A percentile compares a stretch with the other conserved stretches of the same genome.
These are phyloP conservation scores for Flueggea neowawraea DNA, from an alignment of 441 rosid genomes.

Conservation along the genomic window DNA sequence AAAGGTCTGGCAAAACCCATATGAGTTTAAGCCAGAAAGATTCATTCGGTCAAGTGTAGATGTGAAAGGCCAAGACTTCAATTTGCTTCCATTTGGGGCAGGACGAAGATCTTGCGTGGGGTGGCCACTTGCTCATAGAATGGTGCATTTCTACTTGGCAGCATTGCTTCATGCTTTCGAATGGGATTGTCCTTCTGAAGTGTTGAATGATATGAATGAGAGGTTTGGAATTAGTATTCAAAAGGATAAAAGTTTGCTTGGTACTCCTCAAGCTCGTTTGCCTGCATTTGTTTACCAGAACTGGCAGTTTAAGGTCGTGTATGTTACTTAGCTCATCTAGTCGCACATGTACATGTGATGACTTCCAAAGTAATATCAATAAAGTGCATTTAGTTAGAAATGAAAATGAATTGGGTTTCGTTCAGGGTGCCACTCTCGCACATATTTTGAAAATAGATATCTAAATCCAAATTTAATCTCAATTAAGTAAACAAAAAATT, in stretches of 20 bases:
- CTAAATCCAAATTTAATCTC: too few relatives aligned
- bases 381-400: too few relatives aligned
- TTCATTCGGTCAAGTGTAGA: conserved; percentile 23
- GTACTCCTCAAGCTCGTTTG: not conserved
- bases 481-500: too few relatives aligned
- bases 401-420: too few relatives aligned
- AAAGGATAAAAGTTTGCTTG: conserved; percentile 18
- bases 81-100: conserved; percentile 38
- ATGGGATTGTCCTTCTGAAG: conserved; percentile 11
- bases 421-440: too few relatives aligned
- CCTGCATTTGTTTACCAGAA: not conserved
- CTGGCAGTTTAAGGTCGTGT: not conserved
- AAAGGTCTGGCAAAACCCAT: conserved; percentile 26
- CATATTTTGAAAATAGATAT: too few relatives aligned
- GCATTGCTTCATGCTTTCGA: conserved; percentile 19
- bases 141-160: conserved; percentile 19
- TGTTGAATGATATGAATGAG: conserved; percentile 7
- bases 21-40: conserved; percentile 32
- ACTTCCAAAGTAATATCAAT: too few relatives aligned
- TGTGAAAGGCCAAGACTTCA: conserved; percentile 32
- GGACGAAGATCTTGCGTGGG: conserved; percentile 40
- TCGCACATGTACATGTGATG: too few relatives aligned
- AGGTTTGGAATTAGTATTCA: conserved; percentile 17
- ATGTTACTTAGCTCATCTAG: too few relatives aligned
- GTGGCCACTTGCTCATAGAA: conserved; percentile 16